Conservation (phyloP, 2,329 filamentous ascomycete genomes). For the Colletotrichum orchidophilum region DNA sequence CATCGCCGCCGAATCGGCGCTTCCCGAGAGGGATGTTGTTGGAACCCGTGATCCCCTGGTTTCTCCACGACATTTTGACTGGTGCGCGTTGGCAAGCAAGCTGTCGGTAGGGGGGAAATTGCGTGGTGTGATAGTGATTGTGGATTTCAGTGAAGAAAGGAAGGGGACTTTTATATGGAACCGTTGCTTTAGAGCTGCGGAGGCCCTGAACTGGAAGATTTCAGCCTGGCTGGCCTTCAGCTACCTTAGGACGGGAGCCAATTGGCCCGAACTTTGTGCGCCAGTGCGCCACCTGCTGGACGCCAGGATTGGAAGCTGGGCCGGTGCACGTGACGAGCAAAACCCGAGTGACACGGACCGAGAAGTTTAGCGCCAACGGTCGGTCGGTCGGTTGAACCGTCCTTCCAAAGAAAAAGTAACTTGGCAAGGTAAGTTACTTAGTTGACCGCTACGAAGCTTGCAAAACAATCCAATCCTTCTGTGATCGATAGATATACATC, state of each 20-base stretch:
- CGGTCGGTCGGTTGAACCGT: neutral
- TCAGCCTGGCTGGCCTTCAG: neutral
- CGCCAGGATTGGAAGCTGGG: neutral
- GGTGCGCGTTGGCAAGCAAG: conserved; percentile 16
- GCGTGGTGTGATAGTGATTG: conserved; percentile 7
- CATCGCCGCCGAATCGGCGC: conserved; percentile 79
- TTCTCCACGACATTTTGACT: conserved; percentile 71
- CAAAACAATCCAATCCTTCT: neutral
- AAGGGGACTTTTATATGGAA: conserved; percentile 29
- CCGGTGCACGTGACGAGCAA: neutral
- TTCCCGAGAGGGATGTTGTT: conserved; percentile 97
- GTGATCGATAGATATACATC: neutral
- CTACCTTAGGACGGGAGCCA: neutral
- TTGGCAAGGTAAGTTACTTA: neutral
- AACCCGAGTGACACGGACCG: neutral
- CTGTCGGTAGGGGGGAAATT: conserved; percentile 8
- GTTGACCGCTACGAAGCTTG: neutral
- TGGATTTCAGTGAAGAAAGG: conserved; percentile 10
- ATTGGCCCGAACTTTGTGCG: neutral
- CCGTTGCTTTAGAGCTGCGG: conserved; percentile 12
- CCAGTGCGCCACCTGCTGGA: conserved; percentile 4
- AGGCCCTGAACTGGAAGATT: neutral
- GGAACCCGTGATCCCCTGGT: conserved; percentile 90
- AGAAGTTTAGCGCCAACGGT: neutral
- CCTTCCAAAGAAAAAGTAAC: neutral